phyloP scores from a whole-genome alignment of 192 early-diverging fungal genomes.

The Obelidium mucronatum region DNA sequence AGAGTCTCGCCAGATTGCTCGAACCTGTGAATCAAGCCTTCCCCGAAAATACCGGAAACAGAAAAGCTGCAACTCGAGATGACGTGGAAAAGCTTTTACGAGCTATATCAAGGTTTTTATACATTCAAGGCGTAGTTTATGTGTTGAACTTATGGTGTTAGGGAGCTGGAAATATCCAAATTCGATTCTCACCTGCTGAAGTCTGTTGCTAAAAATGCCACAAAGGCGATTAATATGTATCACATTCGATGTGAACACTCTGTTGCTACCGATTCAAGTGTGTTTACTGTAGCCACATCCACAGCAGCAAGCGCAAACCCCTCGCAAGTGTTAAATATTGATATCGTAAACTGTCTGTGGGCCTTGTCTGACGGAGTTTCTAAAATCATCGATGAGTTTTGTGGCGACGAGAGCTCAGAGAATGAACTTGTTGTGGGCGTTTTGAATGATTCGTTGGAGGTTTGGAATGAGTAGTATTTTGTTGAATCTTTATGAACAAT shows the following conservation, averaged over 20 bases:
- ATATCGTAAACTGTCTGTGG: conserved; percentile 67
- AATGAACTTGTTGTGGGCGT: conserved; percentile 51
- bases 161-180: conserved; percentile 71
- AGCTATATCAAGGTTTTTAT: conserved; percentile 60
- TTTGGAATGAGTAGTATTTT: conserved; percentile 34
- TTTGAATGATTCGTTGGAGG: conserved; percentile 58
- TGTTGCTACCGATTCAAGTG: conserved; percentile 56
- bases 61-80: conserved; percentile 45
- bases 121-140: not conserved
- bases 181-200: conserved; percentile 64
- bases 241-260: conserved; percentile 60
- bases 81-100: conserved; percentile 66
- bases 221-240: conserved; percentile 68
- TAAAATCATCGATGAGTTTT: conserved; percentile 66
- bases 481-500: no score
- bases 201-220: conserved; percentile 59
- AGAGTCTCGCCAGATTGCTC: conserved; percentile 64
- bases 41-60: conserved; percentile 47
- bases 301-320: conserved; percentile 46
- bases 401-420: no score
- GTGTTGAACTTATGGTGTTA: conserved; percentile 22
- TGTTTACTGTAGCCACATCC: conserved; percentile 41
- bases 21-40: conserved; percentile 70
- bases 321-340: conserved; percentile 63
- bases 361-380: conserved; percentile 66